Conservation (phyloP, 1,284 basidiomycete species). For the Apiotrichum gamsii region DNA sequence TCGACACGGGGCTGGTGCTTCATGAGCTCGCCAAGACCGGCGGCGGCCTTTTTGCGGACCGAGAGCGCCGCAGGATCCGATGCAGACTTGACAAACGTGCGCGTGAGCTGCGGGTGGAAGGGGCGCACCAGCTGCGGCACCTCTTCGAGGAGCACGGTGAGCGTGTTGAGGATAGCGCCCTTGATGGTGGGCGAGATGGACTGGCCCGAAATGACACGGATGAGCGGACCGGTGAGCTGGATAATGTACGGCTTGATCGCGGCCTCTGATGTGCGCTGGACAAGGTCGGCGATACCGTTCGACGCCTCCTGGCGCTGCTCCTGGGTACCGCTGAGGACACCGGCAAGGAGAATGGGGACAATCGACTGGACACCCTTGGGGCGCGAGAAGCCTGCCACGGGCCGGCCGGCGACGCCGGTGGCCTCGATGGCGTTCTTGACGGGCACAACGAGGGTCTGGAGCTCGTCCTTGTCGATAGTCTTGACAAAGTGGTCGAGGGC, state of each 20-base stretch:
- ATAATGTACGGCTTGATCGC: conserved; percentile 96
- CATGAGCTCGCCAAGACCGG: conserved; percentile 89
- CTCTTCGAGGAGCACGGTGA: conserved; percentile 71
- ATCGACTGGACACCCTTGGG: conserved; percentile 84
- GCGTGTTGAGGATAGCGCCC: conserved; percentile 73
- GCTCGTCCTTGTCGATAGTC: conserved; percentile 83
- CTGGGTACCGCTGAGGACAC: conserved; percentile 52
- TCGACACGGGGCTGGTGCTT: conserved; percentile 61
- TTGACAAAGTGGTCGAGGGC: conserved; percentile 86
- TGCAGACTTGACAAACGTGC: conserved; percentile 92
- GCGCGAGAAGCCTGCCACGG: conserved; percentile 81
- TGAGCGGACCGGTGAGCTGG: conserved; percentile 91
- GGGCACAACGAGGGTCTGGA: conserved; percentile 81
- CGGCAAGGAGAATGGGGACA: conserved; percentile 84
- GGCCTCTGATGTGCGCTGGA: conserved; percentile 78
- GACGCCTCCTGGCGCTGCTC: conserved; percentile 79
- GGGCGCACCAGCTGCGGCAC: conserved; percentile 90
- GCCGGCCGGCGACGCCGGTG: conserved; percentile 68
- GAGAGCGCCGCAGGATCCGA: conserved; percentile 71
- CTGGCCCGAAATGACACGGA: conserved; percentile 82
- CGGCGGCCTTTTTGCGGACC: conserved; percentile 74
- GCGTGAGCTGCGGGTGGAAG: conserved; percentile 96
- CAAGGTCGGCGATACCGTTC: conserved; percentile 87
- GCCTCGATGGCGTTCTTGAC: conserved; percentile 83
- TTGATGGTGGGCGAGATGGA: conserved; percentile 87